Base-by-base conservation (phyloP, 2,329 filamentous ascomycete genomes). In the Podosphaera aphanis region DNA sequence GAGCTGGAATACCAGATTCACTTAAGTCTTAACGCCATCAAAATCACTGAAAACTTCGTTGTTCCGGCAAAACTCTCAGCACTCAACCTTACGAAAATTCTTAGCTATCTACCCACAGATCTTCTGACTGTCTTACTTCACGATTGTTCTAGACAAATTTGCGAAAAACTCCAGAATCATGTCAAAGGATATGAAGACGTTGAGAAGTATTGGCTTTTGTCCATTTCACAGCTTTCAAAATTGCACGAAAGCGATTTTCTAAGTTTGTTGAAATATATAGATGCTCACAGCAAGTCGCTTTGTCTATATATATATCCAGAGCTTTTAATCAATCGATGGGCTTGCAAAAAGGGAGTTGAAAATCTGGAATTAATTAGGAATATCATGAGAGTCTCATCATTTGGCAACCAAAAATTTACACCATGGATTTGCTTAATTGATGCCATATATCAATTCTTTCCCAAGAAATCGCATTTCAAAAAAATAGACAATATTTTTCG, bases 251-350 rank as follows among this genome's bases (percentile, higher is more conserved):
- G 15, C 2, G 36, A 41, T 13, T 46, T 46, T 41, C n/a, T 46
- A 20, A 23, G 19, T 8, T 10, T 46, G 3, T 46, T 37, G 37
- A 41, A 33, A n/a, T 21, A 46, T 33, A 33, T 46, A 25, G 44
- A 46, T 41, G 11, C 27, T 10, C 27, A 25, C 7, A 13, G 36
- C 18, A 21, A 41, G 15, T 23, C 44, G 21, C 25, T 46, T 11
- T 31, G 16, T 1, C 4, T 25, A 15, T 21, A 40, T n/a, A 33
- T 41, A 31, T 46, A 40, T 33, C 36, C 38, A 19, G 37, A 46
- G 20, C 44, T 40, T 21, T n/a, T 46, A 11, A 29, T 46, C 16
- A 39, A 35, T 29, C n/a, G 38, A 21, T 46, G 44, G 44, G 18
- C 21, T 23, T 41, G 37, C 20, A 25, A 41, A 10, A 18, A 20